Evolutionary conservation across 164 flowering plant species (phyloP).

Genomic region (Malania oleifera): DNA sequence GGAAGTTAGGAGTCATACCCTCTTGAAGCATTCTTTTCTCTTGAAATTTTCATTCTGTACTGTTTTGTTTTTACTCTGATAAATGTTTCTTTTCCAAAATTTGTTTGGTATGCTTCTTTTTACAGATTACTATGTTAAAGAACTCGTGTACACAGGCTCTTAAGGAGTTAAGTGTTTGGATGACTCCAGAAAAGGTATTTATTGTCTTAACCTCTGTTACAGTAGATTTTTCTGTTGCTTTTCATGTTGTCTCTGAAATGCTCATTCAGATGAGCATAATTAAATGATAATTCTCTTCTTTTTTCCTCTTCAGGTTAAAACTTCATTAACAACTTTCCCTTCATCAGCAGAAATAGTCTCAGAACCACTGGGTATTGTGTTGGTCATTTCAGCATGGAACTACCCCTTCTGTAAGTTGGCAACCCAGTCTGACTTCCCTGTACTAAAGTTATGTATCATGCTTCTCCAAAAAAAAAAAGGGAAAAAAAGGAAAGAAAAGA

Average conservation of each 20-base stretch:
- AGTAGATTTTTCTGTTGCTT: neutral
- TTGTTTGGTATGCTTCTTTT: constrained; percentile 2
- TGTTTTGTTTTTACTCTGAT: neutral
- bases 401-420: constrained; percentile 51
- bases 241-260: neutral
- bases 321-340: constrained; percentile 40
- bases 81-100: neutral
- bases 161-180: constrained; percentile 40
- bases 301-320: constrained; percentile 42
- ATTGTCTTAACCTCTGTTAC: neutral
- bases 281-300: neutral
- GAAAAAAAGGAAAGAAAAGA: no score
- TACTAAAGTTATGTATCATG: no score
- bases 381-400: constrained; percentile 65
- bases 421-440: neutral
- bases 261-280: neutral
- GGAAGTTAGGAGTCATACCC: no score
- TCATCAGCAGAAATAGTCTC: constrained; percentile 64
- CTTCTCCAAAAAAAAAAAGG: no score
- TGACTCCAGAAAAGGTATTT: constrained; percentile 46
- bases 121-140: constrained; percentile 30
- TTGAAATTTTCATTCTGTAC: neutral
- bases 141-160: constrained; percentile 28
- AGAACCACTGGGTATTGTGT: constrained; percentile 58
- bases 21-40: neutral